These are phyloP conservation scores for Fraxinus platypoda DNA, from an alignment of 305 asterid species.

Conservation along the genomic window DNA sequence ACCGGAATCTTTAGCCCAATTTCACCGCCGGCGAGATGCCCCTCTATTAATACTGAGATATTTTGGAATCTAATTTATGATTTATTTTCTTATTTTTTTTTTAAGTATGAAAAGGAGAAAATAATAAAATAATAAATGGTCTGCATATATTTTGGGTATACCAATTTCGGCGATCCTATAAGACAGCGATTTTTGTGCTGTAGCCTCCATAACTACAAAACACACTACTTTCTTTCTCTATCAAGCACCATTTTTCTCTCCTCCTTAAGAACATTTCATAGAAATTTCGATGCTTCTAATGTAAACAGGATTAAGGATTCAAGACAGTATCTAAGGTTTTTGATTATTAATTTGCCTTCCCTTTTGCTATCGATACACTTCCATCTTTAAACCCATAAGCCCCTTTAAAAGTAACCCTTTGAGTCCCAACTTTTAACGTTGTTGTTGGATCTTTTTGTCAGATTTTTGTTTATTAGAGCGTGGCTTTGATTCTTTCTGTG, in stretches of 20 bases:
- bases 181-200: slow-evolving; percentile 48
- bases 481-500: slow-evolving; percentile 26
- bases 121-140: slow-evolving; percentile 10
- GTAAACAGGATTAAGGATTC: background rate
- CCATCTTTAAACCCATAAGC: slow-evolving; percentile 9
- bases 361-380: slow-evolving; percentile 4
- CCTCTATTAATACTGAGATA: slow-evolving; percentile 22
- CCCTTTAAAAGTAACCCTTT: background rate
- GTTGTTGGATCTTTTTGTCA: slow-evolving; percentile 38
- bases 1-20: slow-evolving; percentile 38
- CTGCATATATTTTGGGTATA: slow-evolving; percentile 19
- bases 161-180: slow-evolving; percentile 57
- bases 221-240: background rate
- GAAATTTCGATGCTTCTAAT: slow-evolving; percentile 16
- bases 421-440: slow-evolving; percentile 42
- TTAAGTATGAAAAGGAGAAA: background rate
- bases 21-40: slow-evolving; percentile 32
- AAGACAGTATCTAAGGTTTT: slow-evolving; percentile 14
- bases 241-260: background rate
- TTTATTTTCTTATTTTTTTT: slow-evolving; percentile 4
- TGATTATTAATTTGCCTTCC: slow-evolving; percentile 16
- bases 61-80: slow-evolving; percentile 26
- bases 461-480: slow-evolving; percentile 20
- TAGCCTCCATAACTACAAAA: slow-evolving; percentile 25
- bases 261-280: slow-evolving; percentile 1